Evolutionary conservation across 371 early-diverging fungal genomes (phyloP).

Genomic region (Actinomortierella ambigua): DNA sequence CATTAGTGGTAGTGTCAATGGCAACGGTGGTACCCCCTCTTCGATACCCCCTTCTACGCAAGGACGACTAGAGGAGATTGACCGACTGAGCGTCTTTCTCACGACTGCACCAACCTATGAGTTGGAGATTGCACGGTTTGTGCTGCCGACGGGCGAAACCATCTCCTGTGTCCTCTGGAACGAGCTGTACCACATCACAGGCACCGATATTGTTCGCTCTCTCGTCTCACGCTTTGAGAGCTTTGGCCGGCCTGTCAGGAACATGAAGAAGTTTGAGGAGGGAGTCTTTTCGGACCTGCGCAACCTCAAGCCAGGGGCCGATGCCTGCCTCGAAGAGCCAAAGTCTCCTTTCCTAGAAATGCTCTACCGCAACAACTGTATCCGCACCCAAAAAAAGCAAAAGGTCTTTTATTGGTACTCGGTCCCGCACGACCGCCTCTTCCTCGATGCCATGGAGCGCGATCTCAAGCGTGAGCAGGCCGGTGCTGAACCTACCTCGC

Average conservation of each 20-base stretch:
- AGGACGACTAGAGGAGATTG: constrained; percentile 43
- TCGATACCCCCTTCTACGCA: constrained; percentile 27
- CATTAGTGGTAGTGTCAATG: constrained; percentile 34
- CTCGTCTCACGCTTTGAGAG: constrained; percentile 95
- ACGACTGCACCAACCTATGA: constrained; percentile 41
- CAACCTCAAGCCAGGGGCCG: constrained; percentile 97
- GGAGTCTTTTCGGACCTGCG: constrained; percentile 98
- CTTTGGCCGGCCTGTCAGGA: constrained; percentile 87
- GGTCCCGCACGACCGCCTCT: constrained; percentile 96
- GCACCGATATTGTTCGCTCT: constrained; percentile 98
- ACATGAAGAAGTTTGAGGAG: constrained; percentile 99
- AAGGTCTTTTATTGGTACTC: constrained; percentile 99
- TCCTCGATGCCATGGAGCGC: constrained; percentile 98
- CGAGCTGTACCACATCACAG: constrained; percentile 91
- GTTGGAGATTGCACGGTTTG: constrained; percentile 65
- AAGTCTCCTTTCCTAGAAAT: constrained; percentile 96
- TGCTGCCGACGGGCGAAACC: constrained; percentile 82
- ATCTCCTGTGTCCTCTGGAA: constrained; percentile 90
- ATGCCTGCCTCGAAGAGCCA: constrained; percentile 97
- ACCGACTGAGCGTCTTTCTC: constrained; percentile 41
- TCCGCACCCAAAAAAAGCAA: constrained; percentile 99
- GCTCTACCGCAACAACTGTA: constrained; percentile 97
- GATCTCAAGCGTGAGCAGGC: constrained; percentile 96
- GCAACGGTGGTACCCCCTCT: constrained; percentile 21
- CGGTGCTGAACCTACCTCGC: constrained; percentile 82